A percentile compares a stretch with the other conserved stretches of the same genome.
Evolutionary conservation across 495 filamentous ascomycete species (phyloP).

Genomic region (Hypoxylon fuscum): DNA sequence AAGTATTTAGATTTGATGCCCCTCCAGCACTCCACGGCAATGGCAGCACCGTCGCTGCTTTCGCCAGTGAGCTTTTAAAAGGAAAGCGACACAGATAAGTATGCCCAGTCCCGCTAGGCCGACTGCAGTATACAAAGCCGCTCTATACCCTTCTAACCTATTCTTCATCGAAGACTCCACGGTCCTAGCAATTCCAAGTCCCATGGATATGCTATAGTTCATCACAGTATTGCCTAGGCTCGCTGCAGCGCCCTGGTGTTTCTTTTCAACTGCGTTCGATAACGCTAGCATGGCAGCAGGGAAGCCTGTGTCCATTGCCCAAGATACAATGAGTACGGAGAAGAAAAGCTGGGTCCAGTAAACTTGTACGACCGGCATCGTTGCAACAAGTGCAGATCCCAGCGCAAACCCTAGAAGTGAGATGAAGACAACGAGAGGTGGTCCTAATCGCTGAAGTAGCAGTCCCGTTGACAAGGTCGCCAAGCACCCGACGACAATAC

Average conservation of each 20-base stretch:
- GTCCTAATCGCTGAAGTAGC: slow-evolving; percentile 50
- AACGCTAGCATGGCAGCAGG: slow-evolving; percentile 65
- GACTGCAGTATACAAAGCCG: slow-evolving; percentile 64
- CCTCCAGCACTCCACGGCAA: not conserved
- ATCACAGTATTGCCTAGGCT: slow-evolving; percentile 71
- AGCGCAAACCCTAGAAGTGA: slow-evolving; percentile 58
- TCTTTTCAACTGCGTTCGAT: slow-evolving; percentile 58
- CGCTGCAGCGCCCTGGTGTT: slow-evolving; percentile 67
- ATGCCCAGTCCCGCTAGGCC: slow-evolving; percentile 60
- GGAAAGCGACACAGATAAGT: slow-evolving; percentile 40
- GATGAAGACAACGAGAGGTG: slow-evolving; percentile 55
- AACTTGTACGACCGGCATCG: slow-evolving; percentile 55
- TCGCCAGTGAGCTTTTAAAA: slow-evolving; percentile 11
- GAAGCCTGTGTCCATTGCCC: slow-evolving; percentile 69
- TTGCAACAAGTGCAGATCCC: slow-evolving; percentile 53
- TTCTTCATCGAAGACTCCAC: slow-evolving; percentile 58
- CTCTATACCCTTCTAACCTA: slow-evolving; percentile 58
- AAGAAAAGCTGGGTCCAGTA: slow-evolving; percentile 71
- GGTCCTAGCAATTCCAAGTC: slow-evolving; percentile 71
- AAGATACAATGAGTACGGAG: slow-evolving; percentile 59
- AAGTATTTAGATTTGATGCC: slow-evolving; percentile 3
- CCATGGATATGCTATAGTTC: slow-evolving; percentile 73
- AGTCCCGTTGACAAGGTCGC: slow-evolving; percentile 58
- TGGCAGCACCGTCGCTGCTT: slow-evolving; percentile 2
- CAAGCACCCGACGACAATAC: slow-evolving; percentile 40